Percentiles rank a stretch among this genome's conserved stretches.
phyloP scores from a whole-genome alignment of 2,329 filamentous ascomycete species.

The Penicillium sp. region DNA sequence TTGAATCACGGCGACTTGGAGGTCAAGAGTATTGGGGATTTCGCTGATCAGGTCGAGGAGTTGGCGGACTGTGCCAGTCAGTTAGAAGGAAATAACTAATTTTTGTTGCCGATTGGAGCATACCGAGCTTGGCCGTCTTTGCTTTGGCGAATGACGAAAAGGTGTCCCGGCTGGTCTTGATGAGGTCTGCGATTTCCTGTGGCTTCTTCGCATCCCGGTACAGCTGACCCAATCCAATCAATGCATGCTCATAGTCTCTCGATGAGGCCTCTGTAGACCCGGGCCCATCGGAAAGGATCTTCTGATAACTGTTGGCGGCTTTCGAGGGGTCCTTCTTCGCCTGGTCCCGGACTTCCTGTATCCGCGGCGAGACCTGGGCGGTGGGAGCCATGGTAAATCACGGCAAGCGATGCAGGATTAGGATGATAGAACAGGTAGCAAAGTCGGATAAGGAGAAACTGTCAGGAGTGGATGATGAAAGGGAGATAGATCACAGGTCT shows the following conservation, averaged over 20 bases:
- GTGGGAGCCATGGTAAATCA: constrained; percentile 43
- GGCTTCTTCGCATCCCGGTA: constrained; percentile 77
- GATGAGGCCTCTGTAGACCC: constrained; percentile 79
- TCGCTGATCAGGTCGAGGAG: constrained; percentile 90
- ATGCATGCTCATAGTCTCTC: constrained; percentile 82
- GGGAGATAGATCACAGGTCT: constrained; percentile 14
- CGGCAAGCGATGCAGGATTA: background rate
- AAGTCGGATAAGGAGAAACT: constrained; percentile 4
- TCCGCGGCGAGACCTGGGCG: constrained; percentile 55
- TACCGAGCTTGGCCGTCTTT: constrained; percentile 97
- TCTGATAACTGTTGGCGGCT: constrained; percentile 82
- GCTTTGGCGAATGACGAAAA: constrained; percentile 97
- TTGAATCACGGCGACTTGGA: constrained; percentile 90
- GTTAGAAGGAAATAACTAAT: constrained; percentile 3
- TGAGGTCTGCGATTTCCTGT: constrained; percentile 79
- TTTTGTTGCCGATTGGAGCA: constrained; percentile 26
- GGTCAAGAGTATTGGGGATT: constrained; percentile 91
- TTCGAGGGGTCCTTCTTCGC: constrained; percentile 73
- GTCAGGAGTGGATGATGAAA: constrained; percentile 12
- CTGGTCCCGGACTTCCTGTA: constrained; percentile 84
- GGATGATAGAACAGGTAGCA: background rate
- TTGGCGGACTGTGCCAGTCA: constrained; percentile 65
- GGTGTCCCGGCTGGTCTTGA: constrained; percentile 82
- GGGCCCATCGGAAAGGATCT: constrained; percentile 78
- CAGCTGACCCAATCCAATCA: constrained; percentile 84